Percentiles rank a stretch among this genome's conserved stretches.
phyloP scores from a whole-genome alignment of 129 eudicot species.

The Saussurea involucrata region DNA sequence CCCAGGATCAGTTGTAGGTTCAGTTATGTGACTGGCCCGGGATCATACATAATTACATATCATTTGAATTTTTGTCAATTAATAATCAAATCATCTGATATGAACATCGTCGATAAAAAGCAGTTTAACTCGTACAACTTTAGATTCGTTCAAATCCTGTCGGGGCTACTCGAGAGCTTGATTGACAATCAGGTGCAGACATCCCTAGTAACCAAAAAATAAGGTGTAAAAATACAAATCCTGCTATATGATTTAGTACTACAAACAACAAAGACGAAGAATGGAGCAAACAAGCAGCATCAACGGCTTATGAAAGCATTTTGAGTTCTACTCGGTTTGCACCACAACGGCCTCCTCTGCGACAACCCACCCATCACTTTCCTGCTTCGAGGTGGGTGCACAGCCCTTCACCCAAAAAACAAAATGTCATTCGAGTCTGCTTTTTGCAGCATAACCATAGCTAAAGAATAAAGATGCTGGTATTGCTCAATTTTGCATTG shows the following conservation, averaged over 20 bases:
- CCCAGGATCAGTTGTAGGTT: too few species aligned
- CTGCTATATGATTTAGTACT: neutral
- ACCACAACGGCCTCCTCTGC: constrained; percentile 65
- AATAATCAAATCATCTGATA: too few species aligned
- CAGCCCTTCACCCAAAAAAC: constrained; percentile 44
- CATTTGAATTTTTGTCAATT: too few species aligned
- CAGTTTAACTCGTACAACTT: neutral
- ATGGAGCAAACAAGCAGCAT: neutral
- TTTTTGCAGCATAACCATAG: neutral
- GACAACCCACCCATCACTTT: constrained; percentile 58
- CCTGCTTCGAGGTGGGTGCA: constrained; percentile 25
- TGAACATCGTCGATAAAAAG: too few species aligned
- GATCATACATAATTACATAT: too few species aligned
- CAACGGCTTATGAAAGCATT: neutral
- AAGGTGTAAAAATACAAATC: neutral
- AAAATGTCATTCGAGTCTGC: neutral
- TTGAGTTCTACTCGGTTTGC: constrained; percentile 42
- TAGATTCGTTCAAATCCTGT: too few species aligned
- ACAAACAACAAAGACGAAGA: neutral
- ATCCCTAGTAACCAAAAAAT: neutral
- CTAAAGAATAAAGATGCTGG: too few species aligned
- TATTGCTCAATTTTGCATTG: too few species aligned
- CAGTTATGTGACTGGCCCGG: too few species aligned
- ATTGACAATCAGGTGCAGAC: neutral
- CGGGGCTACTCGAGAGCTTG: too few species aligned